Evolutionary conservation across 2,329 filamentous ascomycete species (phyloP), one percentile per base, ranked within the genome.

Genomic region (Sporothrix schenckii): DNA sequence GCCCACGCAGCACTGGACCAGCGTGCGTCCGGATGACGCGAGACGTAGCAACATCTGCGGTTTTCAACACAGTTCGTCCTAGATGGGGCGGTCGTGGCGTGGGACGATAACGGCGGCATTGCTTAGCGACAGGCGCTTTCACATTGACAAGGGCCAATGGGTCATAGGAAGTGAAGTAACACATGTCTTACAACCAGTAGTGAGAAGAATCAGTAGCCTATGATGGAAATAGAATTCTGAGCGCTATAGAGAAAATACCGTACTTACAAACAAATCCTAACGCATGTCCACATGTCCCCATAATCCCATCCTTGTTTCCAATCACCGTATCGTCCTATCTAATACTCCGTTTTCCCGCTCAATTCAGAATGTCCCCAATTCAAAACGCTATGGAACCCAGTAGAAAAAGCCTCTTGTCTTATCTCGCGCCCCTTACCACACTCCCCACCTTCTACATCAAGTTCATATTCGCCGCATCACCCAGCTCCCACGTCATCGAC

Each of bases 401-500:
- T 34, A 34, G 7, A 7, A 6, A 7, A 34, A 34, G 5, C 6
- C 34, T 7, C 6, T 34, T 7, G 7, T 34, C 34, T 7, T 1
- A 7, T 34, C 4, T 34, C 1, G 34, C 34, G 5, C 34, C 34
- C 34, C 7, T 34, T 6, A 34, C 34, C 11, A 44, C 14, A 14
- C 10, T 9, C 2, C 41, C 11, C 41, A 44, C 56, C 11, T 11
- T 4, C 34, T 56, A 65, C 49, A 65, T 44, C 68, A 58, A 69
- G 21, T 56, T 61, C 34, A 69, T 10, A 27, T 54, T 14, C 2
- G 41, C 68, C 13, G 44, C 68, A 9, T 66, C 58, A 4, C 61
- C 68, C 30, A 69, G 39, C 60, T 69, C 68, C 58, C 68, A 65
- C 1, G 34, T 49, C 58, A 69, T 52, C 24, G 68, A 56, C 9